Percentiles rank a stretch among this genome's conserved stretches.
phyloP scores from a whole-genome alignment of 2,329 filamentous ascomycete genomes.

The Piedraia hortae region DNA sequence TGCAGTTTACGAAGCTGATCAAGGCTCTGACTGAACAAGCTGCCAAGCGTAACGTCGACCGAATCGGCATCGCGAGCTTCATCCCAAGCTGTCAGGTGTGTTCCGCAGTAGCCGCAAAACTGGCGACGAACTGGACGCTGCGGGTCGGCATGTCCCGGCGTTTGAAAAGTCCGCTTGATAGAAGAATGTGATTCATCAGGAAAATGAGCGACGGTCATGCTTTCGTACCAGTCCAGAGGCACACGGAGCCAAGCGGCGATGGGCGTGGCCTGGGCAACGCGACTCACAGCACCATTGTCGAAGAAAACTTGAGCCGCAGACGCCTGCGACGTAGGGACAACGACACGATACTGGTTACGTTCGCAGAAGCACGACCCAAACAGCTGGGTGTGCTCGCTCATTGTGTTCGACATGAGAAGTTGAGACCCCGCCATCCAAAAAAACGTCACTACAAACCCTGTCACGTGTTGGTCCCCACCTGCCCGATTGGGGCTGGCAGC shows the following conservation, averaged over 20 bases:
- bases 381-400: conserved; percentile 15
- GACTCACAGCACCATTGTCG: conserved; percentile 38
- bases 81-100: conserved; percentile 58
- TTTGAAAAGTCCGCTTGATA: conserved; percentile 20
- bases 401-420: no score
- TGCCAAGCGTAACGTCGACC: conserved; percentile 60
- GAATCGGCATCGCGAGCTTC: conserved; percentile 49
- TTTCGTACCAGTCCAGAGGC: conserved; percentile 55
- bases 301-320: conserved; percentile 44
- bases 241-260: conserved; percentile 61
- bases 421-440: no score
- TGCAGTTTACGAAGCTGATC: conserved; percentile 45
- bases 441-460: no score
- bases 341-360: conserved; percentile 54
- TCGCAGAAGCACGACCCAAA: conserved; percentile 64
- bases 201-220: conserved; percentile 45
- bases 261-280: conserved; percentile 43
- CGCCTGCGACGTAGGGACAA: conserved; percentile 30
- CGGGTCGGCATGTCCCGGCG: conserved; percentile 24
- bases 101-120: conserved; percentile 84
- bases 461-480: no score
- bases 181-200: conserved; percentile 35
- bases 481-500: no score
- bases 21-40: conserved; percentile 42
- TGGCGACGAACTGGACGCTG: conserved; percentile 33